Conservation (phyloP, 768 basidiomycete species). For the Termitomyces sp. region DNA sequence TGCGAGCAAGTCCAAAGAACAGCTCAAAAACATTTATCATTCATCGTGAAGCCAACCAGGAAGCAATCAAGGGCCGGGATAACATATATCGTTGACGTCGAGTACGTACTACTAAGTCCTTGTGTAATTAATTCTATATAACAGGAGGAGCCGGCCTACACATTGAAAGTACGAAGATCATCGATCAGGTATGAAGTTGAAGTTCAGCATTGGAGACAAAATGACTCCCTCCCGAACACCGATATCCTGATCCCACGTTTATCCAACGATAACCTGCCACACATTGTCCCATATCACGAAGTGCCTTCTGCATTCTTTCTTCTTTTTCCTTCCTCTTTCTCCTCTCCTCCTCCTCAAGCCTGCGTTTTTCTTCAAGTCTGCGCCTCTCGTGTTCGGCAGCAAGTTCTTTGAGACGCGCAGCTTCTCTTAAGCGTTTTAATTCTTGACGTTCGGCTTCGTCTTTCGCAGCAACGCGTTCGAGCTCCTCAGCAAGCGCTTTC, state of each 20-base stretch:
- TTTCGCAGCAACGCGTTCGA: constrained; percentile 13
- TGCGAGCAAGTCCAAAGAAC: too few species aligned
- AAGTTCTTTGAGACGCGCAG: constrained; percentile 16
- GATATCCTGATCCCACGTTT: constrained; percentile 16
- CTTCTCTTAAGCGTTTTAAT: constrained; percentile 23
- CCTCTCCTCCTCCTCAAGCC: constrained; percentile 20
- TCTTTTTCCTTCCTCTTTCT: constrained; percentile 25
- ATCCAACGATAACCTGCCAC: constrained; percentile 19
- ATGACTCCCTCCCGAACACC: constrained; percentile 14
- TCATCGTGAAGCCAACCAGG: too few species aligned
- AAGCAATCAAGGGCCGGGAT: too few species aligned
- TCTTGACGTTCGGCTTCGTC: constrained; percentile 23
- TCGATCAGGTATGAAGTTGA: background rate
- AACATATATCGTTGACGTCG: too few species aligned
- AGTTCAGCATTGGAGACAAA: background rate
- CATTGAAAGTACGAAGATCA: too few species aligned
- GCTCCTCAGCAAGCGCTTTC: background rate
- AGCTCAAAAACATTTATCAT: too few species aligned
- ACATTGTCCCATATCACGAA: constrained; percentile 49
- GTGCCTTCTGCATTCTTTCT: constrained; percentile 31
- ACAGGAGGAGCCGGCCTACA: too few species aligned
- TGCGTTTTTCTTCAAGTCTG: constrained; percentile 4
- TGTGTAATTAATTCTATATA: too few species aligned
- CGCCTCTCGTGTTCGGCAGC: background rate
- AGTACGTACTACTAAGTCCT: too few species aligned